phyloP scores from a whole-genome alignment of 306 rosid genomes.

The Vigna radiata region DNA sequence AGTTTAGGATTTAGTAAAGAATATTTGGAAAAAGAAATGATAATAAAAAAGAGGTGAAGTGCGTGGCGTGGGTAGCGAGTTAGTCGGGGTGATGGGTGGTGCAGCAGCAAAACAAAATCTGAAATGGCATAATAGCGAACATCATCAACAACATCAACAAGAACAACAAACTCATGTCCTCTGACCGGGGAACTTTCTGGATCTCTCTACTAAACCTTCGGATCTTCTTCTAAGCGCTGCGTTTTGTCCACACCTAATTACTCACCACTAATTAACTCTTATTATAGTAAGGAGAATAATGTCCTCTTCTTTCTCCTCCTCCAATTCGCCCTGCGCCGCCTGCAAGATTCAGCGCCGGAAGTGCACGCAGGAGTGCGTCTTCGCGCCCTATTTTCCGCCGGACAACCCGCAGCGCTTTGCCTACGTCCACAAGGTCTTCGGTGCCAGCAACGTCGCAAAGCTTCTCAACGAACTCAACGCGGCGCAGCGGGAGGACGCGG shows the following conservation, averaged over 20 bases:
- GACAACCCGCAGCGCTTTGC: constrained; percentile 77
- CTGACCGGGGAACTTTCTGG: background rate
- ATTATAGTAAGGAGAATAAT: background rate
- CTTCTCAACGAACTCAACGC: constrained; percentile 64
- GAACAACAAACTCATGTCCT: background rate
- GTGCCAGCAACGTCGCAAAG: constrained; percentile 79
- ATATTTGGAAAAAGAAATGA: too few relatives aligned
- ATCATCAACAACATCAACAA: background rate
- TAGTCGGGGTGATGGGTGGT: constrained; percentile 38
- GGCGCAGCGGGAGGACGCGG: constrained; percentile 74
- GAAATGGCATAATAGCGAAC: constrained; percentile 2
- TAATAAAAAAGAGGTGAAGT: background rate
- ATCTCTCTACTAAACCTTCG: background rate
- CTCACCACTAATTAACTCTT: background rate
- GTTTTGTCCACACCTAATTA: background rate
- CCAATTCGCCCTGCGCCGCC: constrained; percentile 80
- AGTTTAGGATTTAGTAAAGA: too few relatives aligned
- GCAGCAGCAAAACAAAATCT: background rate
- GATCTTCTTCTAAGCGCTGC: background rate
- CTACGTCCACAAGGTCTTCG: constrained; percentile 78
- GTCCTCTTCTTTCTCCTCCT: constrained; percentile 8
- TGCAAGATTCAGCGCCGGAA: constrained; percentile 74
- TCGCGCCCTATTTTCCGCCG: constrained; percentile 85
- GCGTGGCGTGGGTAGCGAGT: constrained; percentile 2
- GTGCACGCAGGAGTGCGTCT: constrained; percentile 80